A percentile compares a stretch with the other conserved stretches of the same genome.
These are phyloP conservation scores for Maudiozyma bulderi DNA, from an alignment of 805 yeast genomes.

Conservation along the genomic window DNA sequence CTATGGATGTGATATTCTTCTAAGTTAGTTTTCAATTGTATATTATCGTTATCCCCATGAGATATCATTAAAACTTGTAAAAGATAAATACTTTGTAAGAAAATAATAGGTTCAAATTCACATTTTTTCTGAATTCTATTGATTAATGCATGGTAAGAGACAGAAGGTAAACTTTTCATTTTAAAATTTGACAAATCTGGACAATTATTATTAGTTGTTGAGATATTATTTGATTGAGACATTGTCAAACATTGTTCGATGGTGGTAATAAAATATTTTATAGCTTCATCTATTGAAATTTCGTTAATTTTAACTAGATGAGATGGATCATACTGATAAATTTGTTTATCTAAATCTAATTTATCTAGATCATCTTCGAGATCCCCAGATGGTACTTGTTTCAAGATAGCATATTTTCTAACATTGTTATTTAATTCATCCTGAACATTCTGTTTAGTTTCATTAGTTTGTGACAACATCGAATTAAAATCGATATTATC, in stretches of 20 bases:
- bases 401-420: background rate
- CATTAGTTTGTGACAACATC: background rate
- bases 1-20: constrained; percentile 34
- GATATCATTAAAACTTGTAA: constrained; percentile 16
- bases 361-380: background rate
- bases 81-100: constrained; percentile 19
- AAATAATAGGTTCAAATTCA: constrained; percentile 19
- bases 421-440: background rate
- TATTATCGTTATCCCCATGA: constrained; percentile 3
- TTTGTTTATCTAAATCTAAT: background rate
- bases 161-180: constrained; percentile 25
- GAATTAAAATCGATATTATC: background rate
- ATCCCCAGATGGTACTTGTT: background rate
- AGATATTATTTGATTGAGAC: background rate
- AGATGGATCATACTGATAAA: background rate
- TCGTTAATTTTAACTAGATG: background rate
- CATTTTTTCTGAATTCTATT: constrained; percentile 25
- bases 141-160: constrained; percentile 17
- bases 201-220: background rate
- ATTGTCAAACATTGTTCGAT: background rate
- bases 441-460: background rate
- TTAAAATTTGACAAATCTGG: constrained; percentile 8
- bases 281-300: constrained; percentile 1
- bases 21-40: constrained; percentile 23
- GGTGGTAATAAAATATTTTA: constrained; percentile 3